Evolutionary conservation across 306 rosid species (phyloP), one percentile per base, ranked within the genome.

Genomic region (Erythrophleum fordii): DNA sequence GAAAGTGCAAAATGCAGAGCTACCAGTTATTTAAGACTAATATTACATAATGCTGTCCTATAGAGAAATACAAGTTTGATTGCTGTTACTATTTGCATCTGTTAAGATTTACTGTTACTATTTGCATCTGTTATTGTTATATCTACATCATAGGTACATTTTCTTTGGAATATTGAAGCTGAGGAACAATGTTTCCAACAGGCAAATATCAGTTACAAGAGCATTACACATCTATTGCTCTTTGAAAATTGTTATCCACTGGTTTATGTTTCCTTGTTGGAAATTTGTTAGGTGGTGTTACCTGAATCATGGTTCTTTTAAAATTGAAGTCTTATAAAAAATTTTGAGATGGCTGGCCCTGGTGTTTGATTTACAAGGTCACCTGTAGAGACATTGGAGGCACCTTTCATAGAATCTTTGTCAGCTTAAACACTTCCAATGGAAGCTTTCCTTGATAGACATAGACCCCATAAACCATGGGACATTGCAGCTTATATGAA

Each of bases 401-500:
- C 39, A 59, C 25, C 5, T 48, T 76, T 23, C 39, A 18, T 18
- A 13, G 26, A 70, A 48, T 49, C 55, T 35, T 3, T 16, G 8
- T 62, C 7, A 48, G 48, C 34, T 45, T 12, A 44, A 28, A 12
- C 28, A 20, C 39, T 56, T 22, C 9, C 39, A 25, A n/a, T 75
- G 56, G 42, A 41, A 13, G 77, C 44, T 8, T 28, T 44, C 25
- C 11, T 75, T 44, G 51, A 77, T 29, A 11, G 78, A 8, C 23
- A 72, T 26, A n/a, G 45, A 26, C 46, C 70, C 23, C 53, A 3
- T 48, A 46, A 26, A 71, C 45, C 67, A 64, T 28, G 20, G 39
- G 34, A 12, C 69, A n/a, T 66, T 41, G 73, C 8, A 20, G 52
- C 41, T 58, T 66, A 20, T 11, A 39, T 67, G 59, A 81, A 60